Conservation (phyloP, 2,329 filamentous ascomycete species). For the Colletotrichum liaoningense region DNA sequence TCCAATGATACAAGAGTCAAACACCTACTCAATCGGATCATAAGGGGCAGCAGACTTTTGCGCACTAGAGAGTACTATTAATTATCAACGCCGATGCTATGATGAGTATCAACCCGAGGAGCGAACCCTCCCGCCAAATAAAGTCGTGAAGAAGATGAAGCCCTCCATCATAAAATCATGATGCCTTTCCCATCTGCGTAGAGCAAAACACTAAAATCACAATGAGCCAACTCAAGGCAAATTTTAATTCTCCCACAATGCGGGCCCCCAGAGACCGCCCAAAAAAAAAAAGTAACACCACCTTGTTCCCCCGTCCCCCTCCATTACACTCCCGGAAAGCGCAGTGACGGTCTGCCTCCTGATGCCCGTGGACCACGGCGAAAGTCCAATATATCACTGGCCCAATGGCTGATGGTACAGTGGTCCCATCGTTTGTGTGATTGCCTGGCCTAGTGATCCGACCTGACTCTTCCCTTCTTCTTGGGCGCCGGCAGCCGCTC, state of each 20-base stretch:
- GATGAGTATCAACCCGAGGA: slow-evolving; percentile 28
- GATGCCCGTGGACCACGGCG: neutral
- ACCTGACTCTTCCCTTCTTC: slow-evolving; percentile 29
- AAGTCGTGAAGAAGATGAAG: slow-evolving; percentile 13
- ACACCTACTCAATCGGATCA: too few species aligned
- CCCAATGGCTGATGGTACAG: slow-evolving; percentile 10
- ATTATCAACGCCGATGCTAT: slow-evolving; percentile 35
- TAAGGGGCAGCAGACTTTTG: too few species aligned
- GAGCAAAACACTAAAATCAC: slow-evolving; percentile 2
- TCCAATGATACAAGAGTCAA: too few species aligned
- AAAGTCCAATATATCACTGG: neutral
- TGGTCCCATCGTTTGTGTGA: slow-evolving; percentile 7
- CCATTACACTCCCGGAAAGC: neutral
- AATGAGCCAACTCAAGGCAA: neutral
- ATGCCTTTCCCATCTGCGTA: slow-evolving; percentile 12
- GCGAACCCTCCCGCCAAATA: slow-evolving; percentile 19
- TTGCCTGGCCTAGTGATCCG: slow-evolving; percentile 17
- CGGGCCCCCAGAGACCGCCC: neutral
- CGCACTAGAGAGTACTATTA: slow-evolving; percentile 1
- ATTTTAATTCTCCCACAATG: slow-evolving; percentile 17
- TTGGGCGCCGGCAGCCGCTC: slow-evolving; percentile 22
- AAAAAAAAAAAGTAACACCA: neutral
- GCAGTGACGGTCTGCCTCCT: neutral
- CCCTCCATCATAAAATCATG: slow-evolving; percentile 31
- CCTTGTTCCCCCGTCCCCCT: neutral